Conservation (phyloP, 306 rosid genomes). For the Trifolium dubium region DNA sequence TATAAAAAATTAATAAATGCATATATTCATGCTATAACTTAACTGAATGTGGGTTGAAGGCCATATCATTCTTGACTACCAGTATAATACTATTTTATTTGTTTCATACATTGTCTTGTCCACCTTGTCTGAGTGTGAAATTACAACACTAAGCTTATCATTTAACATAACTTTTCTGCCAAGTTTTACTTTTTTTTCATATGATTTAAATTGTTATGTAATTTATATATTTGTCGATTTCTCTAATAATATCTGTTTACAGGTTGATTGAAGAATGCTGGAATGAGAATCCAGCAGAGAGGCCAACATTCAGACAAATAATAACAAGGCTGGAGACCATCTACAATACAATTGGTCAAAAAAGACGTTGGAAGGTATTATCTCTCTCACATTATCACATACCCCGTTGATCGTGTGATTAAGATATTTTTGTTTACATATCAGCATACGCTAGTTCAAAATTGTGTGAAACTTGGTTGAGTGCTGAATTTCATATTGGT, state of each 20-base stretch:
- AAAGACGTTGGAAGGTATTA: slow-evolving; percentile 86
- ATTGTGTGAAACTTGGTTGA: not conserved
- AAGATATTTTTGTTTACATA: slow-evolving; percentile 24
- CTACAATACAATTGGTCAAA: slow-evolving; percentile 59
- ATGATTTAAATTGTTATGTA: slow-evolving; percentile 15
- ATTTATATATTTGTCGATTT: slow-evolving; percentile 22
- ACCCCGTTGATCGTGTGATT: no score
- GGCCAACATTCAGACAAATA: slow-evolving; percentile 91
- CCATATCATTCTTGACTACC: not conserved
- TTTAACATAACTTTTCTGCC: not conserved
- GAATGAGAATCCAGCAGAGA: slow-evolving; percentile 81
- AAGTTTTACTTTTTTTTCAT: not conserved
- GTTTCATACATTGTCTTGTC: not conserved
- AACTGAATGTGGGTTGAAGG: not conserved
- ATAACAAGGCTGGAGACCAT: slow-evolving; percentile 73
- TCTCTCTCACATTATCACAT: slow-evolving; percentile 41
- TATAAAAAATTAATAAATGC: no score
- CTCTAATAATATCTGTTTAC: slow-evolving; percentile 39
- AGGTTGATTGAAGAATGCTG: slow-evolving; percentile 93
- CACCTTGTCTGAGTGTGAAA: not conserved
- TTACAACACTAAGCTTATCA: not conserved
- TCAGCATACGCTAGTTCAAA: slow-evolving; percentile 3
- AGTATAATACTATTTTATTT: not conserved
- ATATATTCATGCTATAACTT: no score
- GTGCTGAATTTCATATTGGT: not conserved